Percentiles rank a stretch among this genome's conserved stretches.
Evolutionary conservation across 352 stramenopile species (phyloP).

Genomic region (Globisporangium uncinulatum): DNA sequence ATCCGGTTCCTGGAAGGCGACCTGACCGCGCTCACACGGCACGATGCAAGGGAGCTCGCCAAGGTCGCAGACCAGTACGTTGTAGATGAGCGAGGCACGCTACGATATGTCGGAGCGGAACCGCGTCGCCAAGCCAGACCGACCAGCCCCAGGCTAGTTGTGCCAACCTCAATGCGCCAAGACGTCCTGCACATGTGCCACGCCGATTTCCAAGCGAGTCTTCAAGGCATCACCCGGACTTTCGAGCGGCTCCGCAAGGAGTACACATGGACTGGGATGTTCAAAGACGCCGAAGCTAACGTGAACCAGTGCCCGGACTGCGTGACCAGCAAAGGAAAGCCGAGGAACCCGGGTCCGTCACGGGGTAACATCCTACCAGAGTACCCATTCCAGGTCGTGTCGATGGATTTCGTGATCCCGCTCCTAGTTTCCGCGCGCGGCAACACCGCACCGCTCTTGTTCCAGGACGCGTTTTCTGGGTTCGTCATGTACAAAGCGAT

Average conservation of each 20-base stretch:
- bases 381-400: constrained; percentile 6
- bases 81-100: too few species aligned
- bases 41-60: too few species aligned
- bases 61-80: too few species aligned
- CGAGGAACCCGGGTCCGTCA: background rate
- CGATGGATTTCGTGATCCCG: constrained; percentile 9
- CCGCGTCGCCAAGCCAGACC: too few species aligned
- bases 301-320: constrained; percentile 2
- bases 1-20: too few species aligned
- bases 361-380: background rate
- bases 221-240: background rate
- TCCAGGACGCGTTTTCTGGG: too few species aligned
- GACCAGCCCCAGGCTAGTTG: too few species aligned
- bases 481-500: too few species aligned
- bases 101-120: too few species aligned
- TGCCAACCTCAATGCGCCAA: background rate
- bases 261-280: constrained; percentile 2
- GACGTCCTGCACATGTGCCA: background rate
- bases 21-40: too few species aligned
- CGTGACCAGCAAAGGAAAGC: background rate
- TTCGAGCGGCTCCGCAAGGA: background rate
- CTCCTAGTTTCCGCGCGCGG: background rate
- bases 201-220: background rate
- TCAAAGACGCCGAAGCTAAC: background rate
- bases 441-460: constrained; percentile 10